These are phyloP conservation scores for Venturia oleaginea DNA, from an alignment of 2,329 filamentous ascomycete species.

Conservation along the genomic window DNA sequence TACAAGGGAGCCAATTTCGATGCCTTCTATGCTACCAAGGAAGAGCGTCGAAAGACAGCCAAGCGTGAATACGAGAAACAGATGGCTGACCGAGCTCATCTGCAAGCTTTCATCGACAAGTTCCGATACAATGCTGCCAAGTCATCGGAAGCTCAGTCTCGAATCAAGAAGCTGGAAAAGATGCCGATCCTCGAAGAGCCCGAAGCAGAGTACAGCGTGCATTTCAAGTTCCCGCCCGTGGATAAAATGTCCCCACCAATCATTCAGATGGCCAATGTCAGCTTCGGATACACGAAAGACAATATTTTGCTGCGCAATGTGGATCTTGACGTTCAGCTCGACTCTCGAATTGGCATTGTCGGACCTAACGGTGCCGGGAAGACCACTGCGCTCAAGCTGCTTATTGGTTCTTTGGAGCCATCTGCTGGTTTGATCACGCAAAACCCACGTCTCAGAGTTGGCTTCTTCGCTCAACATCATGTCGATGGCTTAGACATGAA, in stretches of 20 bases:
- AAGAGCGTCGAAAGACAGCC: conserved; percentile 92
- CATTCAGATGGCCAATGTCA: conserved; percentile 89
- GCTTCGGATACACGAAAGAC: conserved; percentile 78
- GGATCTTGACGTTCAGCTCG: conserved; percentile 92
- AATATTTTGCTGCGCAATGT: conserved; percentile 75
- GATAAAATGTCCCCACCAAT: conserved; percentile 97
- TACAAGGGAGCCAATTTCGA: conserved; percentile 95
- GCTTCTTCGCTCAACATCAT: conserved; percentile 98
- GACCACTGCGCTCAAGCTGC: conserved; percentile 95
- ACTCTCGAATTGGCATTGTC: conserved; percentile 98
- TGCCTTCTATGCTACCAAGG: conserved; percentile 92
- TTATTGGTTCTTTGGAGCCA: conserved; percentile 75
- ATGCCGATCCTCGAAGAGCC: conserved; percentile 89
- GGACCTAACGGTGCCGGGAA: conserved; percentile 98
- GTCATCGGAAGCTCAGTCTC: conserved; percentile 93
- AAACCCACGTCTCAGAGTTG: conserved; percentile 78
- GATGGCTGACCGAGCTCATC: conserved; percentile 84
- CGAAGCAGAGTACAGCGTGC: conserved; percentile 88
- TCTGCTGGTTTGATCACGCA: conserved; percentile 75
- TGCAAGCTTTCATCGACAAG: conserved; percentile 98
- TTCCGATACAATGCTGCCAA: conserved; percentile 99
- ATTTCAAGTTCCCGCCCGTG: conserved; percentile 95
- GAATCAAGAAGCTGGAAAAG: conserved; percentile 97
- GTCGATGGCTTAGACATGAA: conserved; percentile 91
- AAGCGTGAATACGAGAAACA: conserved; percentile 98